Evolutionary conservation across 2,329 filamentous ascomycete species (phyloP), one percentile per base, ranked within the genome.

Genomic region (Hypoxylon rubiginosum): DNA sequence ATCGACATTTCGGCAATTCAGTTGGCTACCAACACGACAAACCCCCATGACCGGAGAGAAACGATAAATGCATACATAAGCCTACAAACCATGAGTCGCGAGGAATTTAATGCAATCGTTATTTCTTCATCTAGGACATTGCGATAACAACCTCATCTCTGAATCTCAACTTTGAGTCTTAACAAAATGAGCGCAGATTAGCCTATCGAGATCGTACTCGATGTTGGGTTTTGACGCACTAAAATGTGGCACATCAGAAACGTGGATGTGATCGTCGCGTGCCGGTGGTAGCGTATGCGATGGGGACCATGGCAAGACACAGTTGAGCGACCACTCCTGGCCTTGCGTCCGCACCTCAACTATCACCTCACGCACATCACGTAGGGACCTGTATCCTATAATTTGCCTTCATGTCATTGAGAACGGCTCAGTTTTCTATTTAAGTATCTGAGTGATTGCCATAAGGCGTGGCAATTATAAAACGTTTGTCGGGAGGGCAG

Each of bases 321-420:
- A 64, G 68, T 65, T 58, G 68, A 67, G 70, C 67, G 65, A 69
- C 67, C 65, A 63, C 60, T 71, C 57, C 66, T 68, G 48, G 58
- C 58, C 63, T 54, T n/a, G 45, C 52, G 51, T 64, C 58, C 54
- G 46, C 46, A 52, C 58, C 41, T 67, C 66, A 61, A 62, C 59
- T n/a, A 66, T 54, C n/a, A n/a, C n/a, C n/a, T n/a, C n/a, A n/a
- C n/a, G n/a, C 49, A 63, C 64, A 48, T 43, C 55, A 34, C 53
- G 41, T 68, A 54, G 55, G 60, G 59, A 57, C 50, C 34, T 59
- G 58, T 61, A 57, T 61, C 39, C 52, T 43, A 49, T 52, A 66
- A 70, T 67, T 70, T 60, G 45, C 60, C 57, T 43, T 11, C 41
- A 60, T 32, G 45, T 48, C 43, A 19, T 43, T 41, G 61, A 45